Conservation (phyloP, 495 filamentous ascomycete genomes). For the Aspergillus campestris region DNA sequence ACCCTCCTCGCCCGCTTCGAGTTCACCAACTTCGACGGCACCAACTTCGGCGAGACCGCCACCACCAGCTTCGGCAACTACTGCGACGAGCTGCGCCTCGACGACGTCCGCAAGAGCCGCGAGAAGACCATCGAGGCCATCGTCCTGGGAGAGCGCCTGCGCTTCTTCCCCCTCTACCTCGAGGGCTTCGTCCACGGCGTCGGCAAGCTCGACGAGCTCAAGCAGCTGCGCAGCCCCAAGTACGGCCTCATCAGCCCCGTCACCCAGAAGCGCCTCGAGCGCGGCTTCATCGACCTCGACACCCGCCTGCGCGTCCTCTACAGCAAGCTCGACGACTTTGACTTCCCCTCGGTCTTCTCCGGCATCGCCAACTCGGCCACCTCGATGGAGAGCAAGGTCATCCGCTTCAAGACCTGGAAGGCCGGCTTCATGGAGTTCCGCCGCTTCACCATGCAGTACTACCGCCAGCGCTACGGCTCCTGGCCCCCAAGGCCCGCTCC, state of each 20-base stretch:
- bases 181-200: constrained; percentile 91
- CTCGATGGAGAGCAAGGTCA: constrained; percentile 58
- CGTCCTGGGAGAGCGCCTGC: constrained; percentile 78
- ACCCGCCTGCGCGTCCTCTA: constrained; percentile 58
- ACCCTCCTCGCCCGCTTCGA: constrained; percentile 61
- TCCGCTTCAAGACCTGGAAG: constrained; percentile 82
- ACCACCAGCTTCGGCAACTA: constrained; percentile 67
- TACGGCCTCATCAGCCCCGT: constrained; percentile 56
- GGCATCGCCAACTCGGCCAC: constrained; percentile 76
- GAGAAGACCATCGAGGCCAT: constrained; percentile 90
- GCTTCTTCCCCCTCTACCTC: constrained; percentile 71
- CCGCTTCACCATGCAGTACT: constrained; percentile 65
- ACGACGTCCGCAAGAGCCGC: constrained; percentile 71
- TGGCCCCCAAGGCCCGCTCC: constrained; percentile 90
- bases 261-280: constrained; percentile 72
- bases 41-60: constrained; percentile 74
- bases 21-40: constrained; percentile 73
- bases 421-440: constrained; percentile 63
- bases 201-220: constrained; percentile 73
- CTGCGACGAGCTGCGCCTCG: constrained; percentile 64
- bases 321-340: constrained; percentile 66
- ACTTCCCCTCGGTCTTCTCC: constrained; percentile 86
- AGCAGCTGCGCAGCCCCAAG: constrained; percentile 57
- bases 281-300: constrained; percentile 70
- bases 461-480: constrained; percentile 74